Evolutionary conservation across 352 stramenopile genomes (phyloP).

Genomic region (Lagenidium giganteum): DNA sequence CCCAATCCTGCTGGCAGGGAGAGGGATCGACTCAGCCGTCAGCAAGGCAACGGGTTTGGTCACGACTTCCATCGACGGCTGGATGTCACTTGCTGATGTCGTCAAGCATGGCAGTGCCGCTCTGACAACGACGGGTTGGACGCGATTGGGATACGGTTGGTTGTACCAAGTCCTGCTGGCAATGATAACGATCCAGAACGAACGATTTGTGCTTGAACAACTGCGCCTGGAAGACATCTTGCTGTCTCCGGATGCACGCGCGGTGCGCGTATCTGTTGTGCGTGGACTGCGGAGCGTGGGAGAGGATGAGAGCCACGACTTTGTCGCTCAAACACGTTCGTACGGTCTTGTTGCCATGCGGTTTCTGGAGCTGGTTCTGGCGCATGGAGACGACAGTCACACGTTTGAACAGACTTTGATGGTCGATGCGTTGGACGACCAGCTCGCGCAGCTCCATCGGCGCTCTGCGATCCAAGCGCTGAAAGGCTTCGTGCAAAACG

Average conservation of each 20-base stretch:
- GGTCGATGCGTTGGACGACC: too few species aligned
- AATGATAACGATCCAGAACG: constrained; percentile 22
- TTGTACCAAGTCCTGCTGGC: constrained; percentile 29
- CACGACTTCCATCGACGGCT: constrained; percentile 23
- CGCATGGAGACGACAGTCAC: constrained; percentile 12
- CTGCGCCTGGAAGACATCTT: constrained; percentile 22
- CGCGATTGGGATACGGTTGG: too few species aligned
- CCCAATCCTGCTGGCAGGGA: neutral
- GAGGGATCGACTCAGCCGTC: too few species aligned
- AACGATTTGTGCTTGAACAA: constrained; percentile 11
- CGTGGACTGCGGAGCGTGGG: constrained; percentile 1
- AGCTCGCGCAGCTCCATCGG: too few species aligned
- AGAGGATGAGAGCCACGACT: too few species aligned
- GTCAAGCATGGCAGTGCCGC: too few species aligned
- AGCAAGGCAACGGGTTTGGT: too few species aligned
- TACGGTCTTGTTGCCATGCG: too few species aligned
- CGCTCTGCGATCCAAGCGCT: too few species aligned
- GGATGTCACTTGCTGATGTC: constrained; percentile 27
- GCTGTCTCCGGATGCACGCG: constrained; percentile 19
- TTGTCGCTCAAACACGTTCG: constrained; percentile 11
- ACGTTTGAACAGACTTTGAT: too few species aligned
- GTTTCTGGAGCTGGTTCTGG: constrained; percentile 17
- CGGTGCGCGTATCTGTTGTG: constrained; percentile 19
- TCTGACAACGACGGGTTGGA: too few species aligned
- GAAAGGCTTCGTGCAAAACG: too few species aligned